Evolutionary conservation across 805 yeast species (phyloP), one percentile per base, ranked within the genome.

Genomic region (Wickerhamiella australiensis): DNA sequence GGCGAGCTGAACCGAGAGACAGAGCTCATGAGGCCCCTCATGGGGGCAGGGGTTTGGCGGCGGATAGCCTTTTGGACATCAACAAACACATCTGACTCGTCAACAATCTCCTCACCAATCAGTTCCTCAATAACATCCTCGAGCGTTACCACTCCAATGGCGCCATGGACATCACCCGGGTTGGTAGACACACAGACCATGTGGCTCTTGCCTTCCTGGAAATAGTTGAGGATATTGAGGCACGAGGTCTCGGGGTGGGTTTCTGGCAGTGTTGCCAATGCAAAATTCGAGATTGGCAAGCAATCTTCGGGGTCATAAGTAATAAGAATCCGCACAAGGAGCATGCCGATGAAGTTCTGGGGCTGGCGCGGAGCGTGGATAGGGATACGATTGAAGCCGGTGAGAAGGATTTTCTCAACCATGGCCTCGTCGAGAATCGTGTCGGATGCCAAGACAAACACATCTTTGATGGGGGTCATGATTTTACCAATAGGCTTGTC

Each of bases 91-190:
- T 90, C 98, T 21, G 87, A 79, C 67, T 90, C 98, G 62, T 90
- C 98, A 38, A 90, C 90, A 60, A 90, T 90, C 64, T 90, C 98
- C 66, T 90, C 97, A 46, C 98, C 98, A 64, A 90, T 90, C 55
- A 90, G 73, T 67, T 90, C 98, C 65, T 90, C 98, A 61, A 90
- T 92, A n/a, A 90, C 96, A 62, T 90, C 98, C 66, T 90, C 98
- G 53, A 90, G 71, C 1, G 98, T 90, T 41, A 90, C 70, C 8
- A 90, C 94, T 55, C 98, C 98, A 27, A 82, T 63, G 1, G 96
- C 92, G 18, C 96, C 96, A 36, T 73, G 71, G 1, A 82, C 74
- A 36, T 66, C 73, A 41, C 98, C 98, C 0, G 97, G 97, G 42
- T 72, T 72, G 51, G 79, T 80, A 55, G 90, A 79, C 7, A 90